Percentiles rank a stretch among this genome's conserved stretches.
phyloP scores from a whole-genome alignment of 768 basidiomycete species.

The Boletus reticuloceps region DNA sequence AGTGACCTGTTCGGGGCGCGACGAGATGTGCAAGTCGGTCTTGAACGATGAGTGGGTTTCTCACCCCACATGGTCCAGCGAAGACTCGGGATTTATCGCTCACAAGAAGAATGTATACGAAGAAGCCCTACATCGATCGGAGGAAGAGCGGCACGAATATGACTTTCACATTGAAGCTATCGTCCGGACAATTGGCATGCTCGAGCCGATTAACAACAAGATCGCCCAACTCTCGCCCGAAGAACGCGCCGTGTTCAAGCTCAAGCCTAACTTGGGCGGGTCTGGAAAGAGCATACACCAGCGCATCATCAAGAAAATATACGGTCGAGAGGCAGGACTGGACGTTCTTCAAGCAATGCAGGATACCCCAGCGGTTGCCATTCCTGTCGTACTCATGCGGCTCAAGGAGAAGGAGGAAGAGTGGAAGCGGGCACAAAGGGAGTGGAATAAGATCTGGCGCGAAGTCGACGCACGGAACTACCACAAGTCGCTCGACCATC shows the following conservation, averaged over 20 bases:
- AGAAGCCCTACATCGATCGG: slow-evolving; percentile 92
- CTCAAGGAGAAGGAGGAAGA: slow-evolving; percentile 97
- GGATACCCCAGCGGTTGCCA: slow-evolving; percentile 83
- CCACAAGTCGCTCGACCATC: slow-evolving; percentile 90
- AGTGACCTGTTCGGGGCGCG: slow-evolving; percentile 90
- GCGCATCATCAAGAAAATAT: slow-evolving; percentile 95
- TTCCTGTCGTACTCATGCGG: slow-evolving; percentile 85
- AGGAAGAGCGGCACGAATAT: slow-evolving; percentile 98
- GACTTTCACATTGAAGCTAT: slow-evolving; percentile 98
- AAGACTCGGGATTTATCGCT: slow-evolving; percentile 87
- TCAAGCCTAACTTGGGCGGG: slow-evolving; percentile 87
- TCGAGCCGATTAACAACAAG: slow-evolving; percentile 90
- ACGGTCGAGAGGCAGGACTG: slow-evolving; percentile 79
- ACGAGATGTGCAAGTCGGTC: slow-evolving; percentile 94
- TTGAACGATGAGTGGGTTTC: slow-evolving; percentile 99
- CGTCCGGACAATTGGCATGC: slow-evolving; percentile 80
- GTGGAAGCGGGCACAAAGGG: slow-evolving; percentile 95
- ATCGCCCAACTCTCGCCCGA: slow-evolving; percentile 75
- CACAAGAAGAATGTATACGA: slow-evolving; percentile 96
- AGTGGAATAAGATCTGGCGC: slow-evolving; percentile 99
- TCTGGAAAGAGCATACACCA: slow-evolving; percentile 86
- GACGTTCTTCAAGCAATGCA: slow-evolving; percentile 88
- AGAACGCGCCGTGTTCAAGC: slow-evolving; percentile 77
- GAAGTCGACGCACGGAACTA: slow-evolving; percentile 96
- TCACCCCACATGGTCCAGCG: slow-evolving; percentile 92